These are phyloP conservation scores for Glycyrrhiza uralensis DNA, from an alignment of 306 rosid species.

Conservation along the genomic window DNA sequence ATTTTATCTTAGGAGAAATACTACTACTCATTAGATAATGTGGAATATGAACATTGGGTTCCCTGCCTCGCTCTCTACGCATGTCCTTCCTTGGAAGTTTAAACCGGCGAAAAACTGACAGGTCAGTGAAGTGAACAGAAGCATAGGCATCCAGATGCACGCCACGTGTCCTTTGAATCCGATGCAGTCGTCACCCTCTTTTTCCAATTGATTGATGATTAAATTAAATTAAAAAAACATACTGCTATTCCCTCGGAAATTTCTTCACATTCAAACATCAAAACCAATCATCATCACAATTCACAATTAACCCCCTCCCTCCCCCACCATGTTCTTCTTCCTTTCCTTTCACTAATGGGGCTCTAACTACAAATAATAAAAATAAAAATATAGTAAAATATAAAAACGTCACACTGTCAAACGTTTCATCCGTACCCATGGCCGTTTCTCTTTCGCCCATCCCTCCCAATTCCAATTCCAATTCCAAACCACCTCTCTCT, in stretches of 20 bases:
- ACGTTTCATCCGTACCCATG: slow-evolving; percentile 32
- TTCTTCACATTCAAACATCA: not conserved
- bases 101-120: not conserved
- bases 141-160: not conserved
- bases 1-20: too few species aligned
- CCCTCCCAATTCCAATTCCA: slow-evolving; percentile 41
- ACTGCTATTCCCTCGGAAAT: not conserved
- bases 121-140: not conserved
- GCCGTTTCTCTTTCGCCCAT: slow-evolving; percentile 44
- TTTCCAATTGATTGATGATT: too few species aligned
- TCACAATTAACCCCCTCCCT: not conserved
- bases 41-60: not conserved
- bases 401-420: not conserved
- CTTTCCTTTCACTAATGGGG: too few species aligned
- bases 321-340: not conserved
- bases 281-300: slow-evolving; percentile 16
- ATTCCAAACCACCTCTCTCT: slow-evolving; percentile 37
- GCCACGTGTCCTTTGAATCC: slow-evolving; percentile 6
- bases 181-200: not conserved
- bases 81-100: not conserved
- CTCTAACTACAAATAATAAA: not conserved
- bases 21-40: too few species aligned
- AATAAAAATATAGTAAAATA: not conserved
- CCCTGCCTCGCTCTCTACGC: not conserved
- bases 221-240: too few species aligned